Evolutionary conservation across 2,329 filamentous ascomycete species (phyloP).

Genomic region (Aurifilum marmelostoma): DNA sequence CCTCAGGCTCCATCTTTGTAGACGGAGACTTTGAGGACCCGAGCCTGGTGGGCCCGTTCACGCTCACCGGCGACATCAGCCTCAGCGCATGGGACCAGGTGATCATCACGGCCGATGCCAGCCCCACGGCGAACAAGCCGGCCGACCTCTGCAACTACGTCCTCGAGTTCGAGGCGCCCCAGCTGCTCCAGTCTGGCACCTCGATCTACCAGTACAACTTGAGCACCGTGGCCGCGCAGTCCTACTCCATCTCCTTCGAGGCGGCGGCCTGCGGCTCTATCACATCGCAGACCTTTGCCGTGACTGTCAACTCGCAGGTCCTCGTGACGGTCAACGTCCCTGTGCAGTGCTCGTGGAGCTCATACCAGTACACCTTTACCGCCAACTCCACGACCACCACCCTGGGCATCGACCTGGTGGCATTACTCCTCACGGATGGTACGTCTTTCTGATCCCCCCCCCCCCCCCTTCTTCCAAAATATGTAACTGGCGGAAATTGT

Average conservation of each 20-base stretch:
- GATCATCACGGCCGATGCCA: neutral
- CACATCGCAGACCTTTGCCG: slow-evolving; percentile 4
- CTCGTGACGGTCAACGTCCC: neutral
- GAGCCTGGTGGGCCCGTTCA: neutral
- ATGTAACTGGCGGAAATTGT: neutral
- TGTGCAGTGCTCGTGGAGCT: neutral
- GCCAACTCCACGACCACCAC: neutral
- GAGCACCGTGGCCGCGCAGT: neutral
- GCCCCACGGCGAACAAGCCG: neutral
- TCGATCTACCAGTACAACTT: neutral
- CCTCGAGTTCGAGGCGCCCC: neutral
- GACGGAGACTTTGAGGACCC: neutral
- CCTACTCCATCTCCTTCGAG: slow-evolving; percentile 6
- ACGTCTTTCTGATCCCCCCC: neutral
- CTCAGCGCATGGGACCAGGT: neutral
- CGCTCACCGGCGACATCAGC: neutral
- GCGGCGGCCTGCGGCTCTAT: slow-evolving; percentile 1
- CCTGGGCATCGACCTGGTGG: neutral
- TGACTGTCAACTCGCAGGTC: neutral
- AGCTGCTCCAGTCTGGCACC: neutral
- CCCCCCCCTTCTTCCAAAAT: neutral
- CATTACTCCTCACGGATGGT: neutral
- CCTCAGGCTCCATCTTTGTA: neutral
- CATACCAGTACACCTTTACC: neutral
- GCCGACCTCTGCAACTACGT: slow-evolving; percentile 4